Evolutionary conservation across 257 asterid genomes (phyloP).

Genomic region (Scutellaria barbata): DNA sequence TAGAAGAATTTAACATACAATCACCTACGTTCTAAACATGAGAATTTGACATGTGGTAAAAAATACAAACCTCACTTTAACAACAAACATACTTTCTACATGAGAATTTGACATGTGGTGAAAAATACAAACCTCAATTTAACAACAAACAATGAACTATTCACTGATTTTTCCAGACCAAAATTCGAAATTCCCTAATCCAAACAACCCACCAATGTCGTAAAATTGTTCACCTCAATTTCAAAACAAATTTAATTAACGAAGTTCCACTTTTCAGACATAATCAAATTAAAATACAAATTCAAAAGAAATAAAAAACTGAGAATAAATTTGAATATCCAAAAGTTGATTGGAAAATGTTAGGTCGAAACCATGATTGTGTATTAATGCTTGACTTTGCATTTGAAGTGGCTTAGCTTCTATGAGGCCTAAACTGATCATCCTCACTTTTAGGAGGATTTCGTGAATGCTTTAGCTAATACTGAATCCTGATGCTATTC

Average conservation of each 20-base stretch:
- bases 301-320: not conserved
- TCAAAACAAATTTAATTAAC: not conserved
- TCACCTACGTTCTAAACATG: too few species aligned
- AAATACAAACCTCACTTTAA: too few species aligned
- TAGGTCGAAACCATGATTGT: not conserved
- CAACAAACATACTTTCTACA: too few species aligned
- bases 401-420: not conserved
- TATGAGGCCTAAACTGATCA: not conserved
- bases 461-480: not conserved
- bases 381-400: not conserved
- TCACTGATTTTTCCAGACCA: too few species aligned
- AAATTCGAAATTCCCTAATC: too few species aligned
- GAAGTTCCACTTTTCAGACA: not conserved
- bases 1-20: too few species aligned
- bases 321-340: not conserved
- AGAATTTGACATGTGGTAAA: too few species aligned
- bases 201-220: not conserved
- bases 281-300: not conserved
- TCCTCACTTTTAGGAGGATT: slow-evolving; percentile 8
- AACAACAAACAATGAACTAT: too few species aligned
- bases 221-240: not conserved
- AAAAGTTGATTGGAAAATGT: not conserved
- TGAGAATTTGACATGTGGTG: too few species aligned
- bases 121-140: too few species aligned
- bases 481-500: slow-evolving; percentile 30